phyloP scores from a whole-genome alignment of 805 yeast species.

The Isabelozyma rhagii region DNA sequence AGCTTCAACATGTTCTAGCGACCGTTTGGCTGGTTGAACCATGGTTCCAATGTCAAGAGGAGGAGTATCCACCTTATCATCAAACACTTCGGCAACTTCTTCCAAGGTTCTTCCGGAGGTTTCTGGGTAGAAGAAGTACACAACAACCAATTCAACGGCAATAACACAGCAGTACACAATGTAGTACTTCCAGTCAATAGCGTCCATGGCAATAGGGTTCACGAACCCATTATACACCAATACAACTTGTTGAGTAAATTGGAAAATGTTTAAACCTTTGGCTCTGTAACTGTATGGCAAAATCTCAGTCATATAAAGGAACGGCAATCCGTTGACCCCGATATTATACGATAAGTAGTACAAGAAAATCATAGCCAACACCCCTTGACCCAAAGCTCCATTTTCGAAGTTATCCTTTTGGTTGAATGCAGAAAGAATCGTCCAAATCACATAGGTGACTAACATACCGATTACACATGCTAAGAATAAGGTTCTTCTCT shows the following conservation, averaged over 20 bases:
- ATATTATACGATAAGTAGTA: constrained; percentile 23
- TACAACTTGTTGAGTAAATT: constrained; percentile 8
- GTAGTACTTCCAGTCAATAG: constrained; percentile 32
- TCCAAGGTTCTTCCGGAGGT: constrained; percentile 34
- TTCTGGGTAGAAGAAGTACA: constrained; percentile 24
- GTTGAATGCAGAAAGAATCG: constrained; percentile 40
- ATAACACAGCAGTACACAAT: constrained; percentile 29
- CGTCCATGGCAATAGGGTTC: constrained; percentile 26
- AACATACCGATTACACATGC: constrained; percentile 6
- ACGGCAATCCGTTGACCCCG: constrained; percentile 27
- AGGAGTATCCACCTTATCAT: constrained; percentile 7
- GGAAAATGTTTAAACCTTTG: constrained; percentile 25
- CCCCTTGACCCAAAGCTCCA: constrained; percentile 42
- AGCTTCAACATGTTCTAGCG: background rate
- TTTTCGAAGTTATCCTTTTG: constrained; percentile 39
- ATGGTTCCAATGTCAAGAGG: background rate
- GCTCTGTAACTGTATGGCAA: constrained; percentile 31
- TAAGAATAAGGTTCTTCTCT: constrained; percentile 26
- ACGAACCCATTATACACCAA: constrained; percentile 14
- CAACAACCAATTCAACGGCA: constrained; percentile 18
- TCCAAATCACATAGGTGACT: constrained; percentile 12
- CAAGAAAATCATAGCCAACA: constrained; percentile 49
- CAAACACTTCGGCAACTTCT: constrained; percentile 31
- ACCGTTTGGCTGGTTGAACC: background rate
- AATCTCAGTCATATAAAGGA: constrained; percentile 27